Conservation (phyloP, 306 rosid species). For the Luffa aegyptiaca region DNA sequence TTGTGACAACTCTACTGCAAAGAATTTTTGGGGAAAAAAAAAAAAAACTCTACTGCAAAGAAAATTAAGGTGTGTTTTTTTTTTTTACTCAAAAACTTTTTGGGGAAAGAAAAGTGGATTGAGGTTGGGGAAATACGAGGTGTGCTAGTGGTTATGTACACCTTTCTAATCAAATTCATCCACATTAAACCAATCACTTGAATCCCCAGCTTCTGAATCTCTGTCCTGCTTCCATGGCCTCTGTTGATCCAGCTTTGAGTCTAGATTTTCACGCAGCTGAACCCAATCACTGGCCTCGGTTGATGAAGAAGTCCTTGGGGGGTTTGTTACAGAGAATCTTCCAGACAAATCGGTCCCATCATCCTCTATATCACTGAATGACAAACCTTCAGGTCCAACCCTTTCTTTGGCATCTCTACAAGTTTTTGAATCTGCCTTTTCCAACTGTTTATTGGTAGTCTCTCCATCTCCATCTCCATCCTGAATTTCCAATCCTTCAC, state of each 20-base stretch:
- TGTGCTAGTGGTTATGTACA: neutral
- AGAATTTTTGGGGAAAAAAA: neutral
- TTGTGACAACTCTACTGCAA: neutral
- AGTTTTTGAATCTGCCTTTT: constrained; percentile 35
- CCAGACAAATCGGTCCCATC: constrained; percentile 40
- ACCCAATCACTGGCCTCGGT: constrained; percentile 71
- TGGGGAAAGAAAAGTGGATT: neutral
- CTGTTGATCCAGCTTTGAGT: constrained; percentile 19
- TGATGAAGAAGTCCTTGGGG: constrained; percentile 39
- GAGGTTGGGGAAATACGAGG: neutral
- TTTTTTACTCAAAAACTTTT: neutral
- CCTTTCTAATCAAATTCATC: constrained; percentile 47
- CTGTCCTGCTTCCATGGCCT: constrained; percentile 19
- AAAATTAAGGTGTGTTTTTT: neutral
- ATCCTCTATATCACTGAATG: constrained; percentile 83
- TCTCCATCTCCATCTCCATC: constrained; percentile 16
- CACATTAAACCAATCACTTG: constrained; percentile 76
- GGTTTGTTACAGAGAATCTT: constrained; percentile 21
- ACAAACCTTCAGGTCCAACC: constrained; percentile 40
- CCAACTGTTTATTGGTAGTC: constrained; percentile 32
- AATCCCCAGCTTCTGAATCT: constrained; percentile 73
- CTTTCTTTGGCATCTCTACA: constrained; percentile 25
- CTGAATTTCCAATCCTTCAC: constrained; percentile 30
- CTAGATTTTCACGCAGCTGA: constrained; percentile 41
- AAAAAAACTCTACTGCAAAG: neutral